phyloP scores from a whole-genome alignment of 495 filamentous ascomycete genomes.

The Parathielavia hyrcaniae region DNA sequence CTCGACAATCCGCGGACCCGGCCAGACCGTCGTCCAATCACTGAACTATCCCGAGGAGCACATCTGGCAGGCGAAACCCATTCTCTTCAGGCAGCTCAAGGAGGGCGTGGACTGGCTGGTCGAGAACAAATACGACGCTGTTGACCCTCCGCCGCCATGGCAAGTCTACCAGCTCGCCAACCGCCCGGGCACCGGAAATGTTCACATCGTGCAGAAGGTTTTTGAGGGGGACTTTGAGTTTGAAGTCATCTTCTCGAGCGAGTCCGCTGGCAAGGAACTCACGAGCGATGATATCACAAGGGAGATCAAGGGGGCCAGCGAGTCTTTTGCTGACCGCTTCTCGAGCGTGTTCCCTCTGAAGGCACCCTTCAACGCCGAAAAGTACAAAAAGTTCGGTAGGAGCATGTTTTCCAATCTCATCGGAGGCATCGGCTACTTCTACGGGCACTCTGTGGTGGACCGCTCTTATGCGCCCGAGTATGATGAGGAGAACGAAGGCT shows the following conservation, averaged over 20 bases:
- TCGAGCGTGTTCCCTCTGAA: constrained; percentile 63
- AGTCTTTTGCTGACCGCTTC: constrained; percentile 69
- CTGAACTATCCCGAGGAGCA: constrained; percentile 58
- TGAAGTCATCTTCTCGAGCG: constrained; percentile 85
- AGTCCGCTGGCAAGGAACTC: constrained; percentile 54
- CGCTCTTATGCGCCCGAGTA: constrained; percentile 86
- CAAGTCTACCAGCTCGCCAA: constrained; percentile 78
- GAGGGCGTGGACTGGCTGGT: constrained; percentile 62
- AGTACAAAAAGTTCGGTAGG: constrained; percentile 74
- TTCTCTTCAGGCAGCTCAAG: constrained; percentile 75
- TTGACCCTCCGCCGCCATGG: constrained; percentile 70
- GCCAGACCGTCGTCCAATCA: constrained; percentile 74
- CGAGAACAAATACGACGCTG: constrained; percentile 58
- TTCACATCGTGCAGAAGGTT: constrained; percentile 86
- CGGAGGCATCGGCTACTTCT: constrained; percentile 93
- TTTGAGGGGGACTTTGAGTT: constrained; percentile 93
- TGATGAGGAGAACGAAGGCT: constrained; percentile 92
- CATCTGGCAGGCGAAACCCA: constrained; percentile 81
- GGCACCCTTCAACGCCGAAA: constrained; percentile 64
- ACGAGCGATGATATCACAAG: constrained; percentile 61
- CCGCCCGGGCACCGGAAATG: constrained; percentile 63
- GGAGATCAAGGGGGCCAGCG: constrained; percentile 58
- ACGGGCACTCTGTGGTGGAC: constrained; percentile 79
- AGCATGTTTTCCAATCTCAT: constrained; percentile 92
- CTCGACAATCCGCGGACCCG: constrained; percentile 56